Conservation (phyloP, 2,329 filamentous ascomycete genomes). For the Colletotrichum noveboracense region DNA sequence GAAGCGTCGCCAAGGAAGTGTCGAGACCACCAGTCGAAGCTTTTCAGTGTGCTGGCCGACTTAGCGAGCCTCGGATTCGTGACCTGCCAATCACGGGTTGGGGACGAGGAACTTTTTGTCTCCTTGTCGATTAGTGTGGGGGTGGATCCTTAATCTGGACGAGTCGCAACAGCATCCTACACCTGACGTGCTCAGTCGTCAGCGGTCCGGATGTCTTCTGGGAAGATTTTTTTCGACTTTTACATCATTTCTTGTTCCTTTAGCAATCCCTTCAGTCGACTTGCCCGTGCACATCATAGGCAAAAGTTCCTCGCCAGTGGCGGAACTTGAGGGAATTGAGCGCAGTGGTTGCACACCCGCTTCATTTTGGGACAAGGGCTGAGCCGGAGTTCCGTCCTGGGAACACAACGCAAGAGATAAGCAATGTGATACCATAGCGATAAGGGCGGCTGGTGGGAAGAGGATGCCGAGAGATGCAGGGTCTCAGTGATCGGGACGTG, state of each 20-base stretch:
- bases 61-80: neutral
- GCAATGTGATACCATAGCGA: neutral
- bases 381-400: neutral
- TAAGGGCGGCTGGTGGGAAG: neutral
- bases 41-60: neutral
- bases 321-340: neutral
- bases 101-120: neutral
- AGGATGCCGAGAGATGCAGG: neutral
- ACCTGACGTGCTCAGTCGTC: conserved; percentile 14
- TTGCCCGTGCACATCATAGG: neutral
- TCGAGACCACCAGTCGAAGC: neutral
- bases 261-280: neutral
- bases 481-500: neutral
- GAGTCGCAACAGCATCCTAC: neutral
- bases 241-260: neutral
- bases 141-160: neutral
- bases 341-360: neutral
- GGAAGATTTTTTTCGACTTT: neutral
- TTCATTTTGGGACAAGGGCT: neutral
- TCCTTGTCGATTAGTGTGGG: neutral
- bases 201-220: neutral
- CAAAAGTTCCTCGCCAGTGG: neutral
- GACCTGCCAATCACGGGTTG: neutral
- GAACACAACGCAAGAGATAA: neutral
- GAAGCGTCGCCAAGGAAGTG: neutral